These are phyloP conservation scores for Kappamyces sp. DNA, from an alignment of 192 early-diverging fungal genomes.

Conservation along the genomic window DNA sequence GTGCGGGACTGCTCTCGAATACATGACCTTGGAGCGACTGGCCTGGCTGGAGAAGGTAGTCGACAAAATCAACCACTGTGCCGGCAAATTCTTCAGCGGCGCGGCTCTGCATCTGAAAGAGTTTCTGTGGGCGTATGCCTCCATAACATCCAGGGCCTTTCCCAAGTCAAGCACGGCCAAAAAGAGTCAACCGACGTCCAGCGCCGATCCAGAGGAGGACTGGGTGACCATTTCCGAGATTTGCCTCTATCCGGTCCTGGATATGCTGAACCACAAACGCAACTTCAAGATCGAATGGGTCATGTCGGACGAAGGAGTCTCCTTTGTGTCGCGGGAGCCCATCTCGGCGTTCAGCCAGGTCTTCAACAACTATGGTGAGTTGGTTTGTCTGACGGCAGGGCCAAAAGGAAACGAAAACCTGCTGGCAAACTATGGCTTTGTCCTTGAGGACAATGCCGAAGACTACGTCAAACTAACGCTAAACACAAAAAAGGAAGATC, in stretches of 20 bases:
- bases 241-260: conserved; percentile 45
- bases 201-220: conserved; percentile 1
- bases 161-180: conserved; percentile 20
- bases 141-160: conserved; percentile 40
- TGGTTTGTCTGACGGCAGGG: conserved; percentile 7
- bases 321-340: conserved; percentile 27
- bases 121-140: conserved; percentile 41
- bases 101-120: conserved; percentile 7
- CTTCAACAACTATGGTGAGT: conserved; percentile 38
- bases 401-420: conserved; percentile 50
- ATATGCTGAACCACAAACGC: conserved; percentile 45
- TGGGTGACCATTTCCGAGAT: conserved; percentile 25
- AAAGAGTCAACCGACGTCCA: conserved; percentile 14
- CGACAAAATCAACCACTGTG: conserved; percentile 6
- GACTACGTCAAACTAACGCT: conserved; percentile 43
- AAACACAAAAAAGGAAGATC: conserved; percentile 30
- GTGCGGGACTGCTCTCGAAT: conserved; percentile 29
- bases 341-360: conserved; percentile 21
- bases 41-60: conserved; percentile 19
- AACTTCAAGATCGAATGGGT: conserved; percentile 40
- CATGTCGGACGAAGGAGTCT: conserved; percentile 18
- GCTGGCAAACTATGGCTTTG: conserved; percentile 47
- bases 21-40: conserved; percentile 22
- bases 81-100: conserved; percentile 1
- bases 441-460: conserved; percentile 39